A percentile compares a stretch with the other conserved stretches of the same genome.
These are phyloP conservation scores for Nemania bipapillata DNA, from an alignment of 2,329 filamentous ascomycete species.

Conservation along the genomic window DNA sequence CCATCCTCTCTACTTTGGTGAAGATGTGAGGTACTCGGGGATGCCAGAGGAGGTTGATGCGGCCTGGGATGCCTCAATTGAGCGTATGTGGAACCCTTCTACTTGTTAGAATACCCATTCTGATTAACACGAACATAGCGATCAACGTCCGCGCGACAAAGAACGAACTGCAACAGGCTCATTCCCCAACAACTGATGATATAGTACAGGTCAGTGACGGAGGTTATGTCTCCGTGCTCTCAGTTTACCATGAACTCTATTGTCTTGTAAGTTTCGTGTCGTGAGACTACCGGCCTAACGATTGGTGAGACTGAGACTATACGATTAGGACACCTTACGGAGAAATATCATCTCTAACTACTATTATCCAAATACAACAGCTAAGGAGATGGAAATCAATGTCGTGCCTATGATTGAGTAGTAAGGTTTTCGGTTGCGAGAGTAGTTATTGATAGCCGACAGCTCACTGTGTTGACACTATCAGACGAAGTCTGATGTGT, in stretches of 20 bases:
- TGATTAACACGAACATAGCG: not conserved
- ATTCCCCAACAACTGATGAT: not conserved
- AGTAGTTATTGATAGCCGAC: not conserved
- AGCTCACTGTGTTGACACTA: constrained; percentile 5
- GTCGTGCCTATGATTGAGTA: not conserved
- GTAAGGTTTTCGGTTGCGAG: not conserved
- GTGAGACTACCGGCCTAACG: not conserved
- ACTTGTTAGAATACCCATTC: no score
- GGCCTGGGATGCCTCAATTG: not conserved
- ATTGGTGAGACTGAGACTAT: not conserved
- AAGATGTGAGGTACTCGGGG: not conserved
- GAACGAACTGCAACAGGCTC: not conserved
- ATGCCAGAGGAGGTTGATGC: not conserved
- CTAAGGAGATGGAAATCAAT: not conserved
- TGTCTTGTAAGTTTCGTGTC: not conserved
- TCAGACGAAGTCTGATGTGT: constrained; percentile 1
- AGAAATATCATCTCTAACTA: not conserved
- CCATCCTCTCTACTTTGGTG: not conserved
- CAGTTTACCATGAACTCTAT: constrained; percentile 2
- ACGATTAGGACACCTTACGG: not conserved
- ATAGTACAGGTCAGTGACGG: constrained; percentile 1
- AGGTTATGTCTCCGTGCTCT: not conserved
- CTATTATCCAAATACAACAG: not conserved
- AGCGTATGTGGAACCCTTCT: not conserved
- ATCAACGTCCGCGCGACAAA: not conserved